Base-by-base conservation (phyloP, 2,329 filamentous ascomycete species). In the Cytospora paraplurivora region DNA sequence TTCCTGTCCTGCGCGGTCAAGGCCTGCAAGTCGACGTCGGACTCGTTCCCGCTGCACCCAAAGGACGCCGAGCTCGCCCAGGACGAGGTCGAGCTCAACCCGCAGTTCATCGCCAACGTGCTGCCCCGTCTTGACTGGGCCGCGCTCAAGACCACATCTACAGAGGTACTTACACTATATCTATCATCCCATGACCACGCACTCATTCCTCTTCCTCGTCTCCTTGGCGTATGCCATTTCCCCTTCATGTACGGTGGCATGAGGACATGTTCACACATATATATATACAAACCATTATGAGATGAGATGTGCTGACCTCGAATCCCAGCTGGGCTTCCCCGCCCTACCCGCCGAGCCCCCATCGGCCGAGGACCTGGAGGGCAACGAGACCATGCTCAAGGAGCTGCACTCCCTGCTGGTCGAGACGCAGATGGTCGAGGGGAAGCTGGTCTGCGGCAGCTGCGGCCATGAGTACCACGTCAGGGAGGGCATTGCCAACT, bases 1-100 rank as follows among this genome's bases (percentile, higher is more conserved):
- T 99, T 99, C 78, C 82, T 98, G 68, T 95, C 92, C 72, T 99
- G 95, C 82, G 94, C 95, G 67, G 90, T 96, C 74, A 98, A 97
- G 82, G 83, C 90, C 62, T 99, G 95, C 89, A 97, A 96, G 79
- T 85, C 87, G 63, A 88, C 89, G 37, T 82, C 89, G 7, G 80
- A 85, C 59, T 92, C 92, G 32, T 98, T 96, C 73, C 95, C 95
- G 2, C 84, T 99, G 17, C 95, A 98, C 76, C 94, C 95, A 62
- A 89, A 89, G 72, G 93, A 98, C 72, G 93, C 92, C 59, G 93
- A 97, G 75, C 88, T 99, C 32, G 93, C 93, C 69, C 88, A 93
- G 71, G 85, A 91, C 70, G 91, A 96, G 70, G 80, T 93, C 67
- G 91, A 94, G 61, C 77, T 95, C 72, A 96, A 96, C 76, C 82